phyloP scores from a whole-genome alignment of 2,329 filamentous ascomycete genomes.

The Neurospora sp. region DNA sequence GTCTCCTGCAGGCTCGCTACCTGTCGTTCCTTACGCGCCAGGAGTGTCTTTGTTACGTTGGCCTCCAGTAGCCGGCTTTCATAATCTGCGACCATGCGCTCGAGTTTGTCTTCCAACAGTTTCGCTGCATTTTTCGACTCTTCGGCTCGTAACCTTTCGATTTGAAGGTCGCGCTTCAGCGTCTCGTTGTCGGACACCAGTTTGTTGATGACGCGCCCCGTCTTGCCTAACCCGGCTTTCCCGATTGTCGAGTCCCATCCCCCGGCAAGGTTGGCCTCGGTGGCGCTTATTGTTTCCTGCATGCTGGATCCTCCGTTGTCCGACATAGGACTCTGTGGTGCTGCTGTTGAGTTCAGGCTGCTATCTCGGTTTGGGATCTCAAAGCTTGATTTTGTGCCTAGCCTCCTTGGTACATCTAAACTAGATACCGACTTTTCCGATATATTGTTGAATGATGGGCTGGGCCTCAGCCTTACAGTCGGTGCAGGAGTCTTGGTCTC shows the following conservation, averaged over 20 bases:
- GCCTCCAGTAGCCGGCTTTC: conserved; percentile 60
- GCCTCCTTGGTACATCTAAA: conserved; percentile 10
- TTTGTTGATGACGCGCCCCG: conserved; percentile 68
- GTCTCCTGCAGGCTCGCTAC: conserved; percentile 57
- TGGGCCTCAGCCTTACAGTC: conserved; percentile 26
- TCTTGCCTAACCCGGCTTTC: conserved; percentile 62
- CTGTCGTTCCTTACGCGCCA: conserved; percentile 65
- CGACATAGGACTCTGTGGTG: conserved; percentile 14
- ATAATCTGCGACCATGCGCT: conserved; percentile 56
- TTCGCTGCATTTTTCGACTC: conserved; percentile 61
- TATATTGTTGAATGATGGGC: conserved; percentile 2
- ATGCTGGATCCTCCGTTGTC: conserved; percentile 20
- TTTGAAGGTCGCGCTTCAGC: conserved; percentile 61
- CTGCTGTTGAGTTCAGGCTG: conserved; percentile 12
- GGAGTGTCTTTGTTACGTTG: conserved; percentile 58
- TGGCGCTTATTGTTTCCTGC: conserved; percentile 24
- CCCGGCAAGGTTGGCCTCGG: conserved; percentile 12
- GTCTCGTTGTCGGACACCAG: conserved; percentile 73
- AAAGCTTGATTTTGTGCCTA: conserved; percentile 12
- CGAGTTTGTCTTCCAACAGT: conserved; percentile 61
- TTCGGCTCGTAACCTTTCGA: conserved; percentile 55
- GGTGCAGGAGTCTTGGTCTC: conserved; percentile 22
- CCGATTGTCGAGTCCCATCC: conserved; percentile 56
- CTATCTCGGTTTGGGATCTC: conserved; percentile 20
- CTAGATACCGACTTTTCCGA: conserved; percentile 6